Base-by-base conservation (phyloP, 352 stramenopile genomes). In the Pythium insidiosum region DNA sequence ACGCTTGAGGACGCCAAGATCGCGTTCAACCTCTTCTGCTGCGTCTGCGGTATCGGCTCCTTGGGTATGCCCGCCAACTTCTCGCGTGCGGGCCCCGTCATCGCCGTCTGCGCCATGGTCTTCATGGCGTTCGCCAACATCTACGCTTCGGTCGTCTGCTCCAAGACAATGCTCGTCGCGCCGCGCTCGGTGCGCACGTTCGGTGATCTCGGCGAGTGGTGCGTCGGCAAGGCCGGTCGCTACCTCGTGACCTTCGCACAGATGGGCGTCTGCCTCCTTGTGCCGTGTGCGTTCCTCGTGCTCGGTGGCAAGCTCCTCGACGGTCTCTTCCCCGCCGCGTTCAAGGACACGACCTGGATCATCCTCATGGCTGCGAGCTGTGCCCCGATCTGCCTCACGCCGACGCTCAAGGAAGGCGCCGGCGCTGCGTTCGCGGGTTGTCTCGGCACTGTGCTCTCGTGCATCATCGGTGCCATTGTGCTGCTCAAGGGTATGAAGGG, bases 41-140 rank as follows among this genome's bases (percentile, higher is more conserved):
- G 64, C 13, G 71, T 84, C 42, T 84, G 73, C 55, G 73, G 73
- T 37, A 73, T 87, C 28, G 74, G 74, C 12, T 82, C 74, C 23
- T 65, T 87, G 24, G 70, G 74, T 39, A 81, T 87, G 67, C 71
- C 74, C 0, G 69, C 58, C 23, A 87, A 87, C 53, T 87, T 82
- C 42, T 68, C 73, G 1, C 73, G 72, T 6, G 68, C 72, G n/a
- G 69, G 69, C 5, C 70, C 69, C 3, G 36, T 43, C n/a, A 65
- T 77, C 30, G 72, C 68, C 13, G 46, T 61, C 11, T 47, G 73
- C 16, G 72, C 63, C 21, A 67, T 80, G 46, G 36, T 70, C 3
- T 85, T 85, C 57, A 85, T 85, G 72, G 68, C 66, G 0, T 69
- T 76, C 34, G 69, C 69, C 58, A 85, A 85, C 53, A 61, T 80